phyloP scores from a whole-genome alignment of 2,329 filamentous ascomycete genomes.

The Aspergillus vadensis region DNA sequence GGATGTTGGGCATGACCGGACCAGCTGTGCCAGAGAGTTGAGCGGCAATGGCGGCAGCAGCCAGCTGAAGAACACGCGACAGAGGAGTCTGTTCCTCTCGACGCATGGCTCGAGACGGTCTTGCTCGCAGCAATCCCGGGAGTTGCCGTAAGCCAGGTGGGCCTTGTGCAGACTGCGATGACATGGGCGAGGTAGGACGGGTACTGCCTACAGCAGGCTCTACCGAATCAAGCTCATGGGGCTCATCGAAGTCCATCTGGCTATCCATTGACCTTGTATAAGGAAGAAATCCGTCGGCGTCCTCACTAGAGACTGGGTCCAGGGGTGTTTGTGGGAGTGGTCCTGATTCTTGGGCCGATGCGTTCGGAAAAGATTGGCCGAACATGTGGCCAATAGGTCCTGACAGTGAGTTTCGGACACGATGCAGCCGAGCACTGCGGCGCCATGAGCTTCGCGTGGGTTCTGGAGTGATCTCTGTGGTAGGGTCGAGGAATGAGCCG shows the following conservation, averaged over 20 bases:
- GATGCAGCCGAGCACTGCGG: conserved; percentile 43
- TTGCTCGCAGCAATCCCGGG: conserved; percentile 51
- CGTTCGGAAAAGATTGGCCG: conserved; percentile 35
- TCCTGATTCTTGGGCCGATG: conserved; percentile 28
- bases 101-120: conserved; percentile 55
- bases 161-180: conserved; percentile 31
- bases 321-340: conserved; percentile 32
- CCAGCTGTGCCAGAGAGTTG: conserved; percentile 64
- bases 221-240: conserved; percentile 46
- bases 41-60: conserved; percentile 65
- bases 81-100: conserved; percentile 65
- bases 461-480: conserved; percentile 30
- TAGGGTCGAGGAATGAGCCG: conserved; percentile 29
- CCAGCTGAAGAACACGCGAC: conserved; percentile 63
- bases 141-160: conserved; percentile 41
- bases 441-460: conserved; percentile 41
- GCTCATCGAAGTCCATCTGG: conserved; percentile 43
- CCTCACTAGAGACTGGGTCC: conserved; percentile 34
- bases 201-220: conserved; percentile 40
- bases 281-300: conserved; percentile 37
- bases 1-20: conserved; percentile 57
- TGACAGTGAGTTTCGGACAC: conserved; percentile 48
- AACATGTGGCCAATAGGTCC: conserved; percentile 49
- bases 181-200: conserved; percentile 30
- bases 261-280: conserved; percentile 43